These are phyloP conservation scores for Cyclotella sp. DNA, from an alignment of 108 stramenopile genomes.

Conservation along the genomic window DNA sequence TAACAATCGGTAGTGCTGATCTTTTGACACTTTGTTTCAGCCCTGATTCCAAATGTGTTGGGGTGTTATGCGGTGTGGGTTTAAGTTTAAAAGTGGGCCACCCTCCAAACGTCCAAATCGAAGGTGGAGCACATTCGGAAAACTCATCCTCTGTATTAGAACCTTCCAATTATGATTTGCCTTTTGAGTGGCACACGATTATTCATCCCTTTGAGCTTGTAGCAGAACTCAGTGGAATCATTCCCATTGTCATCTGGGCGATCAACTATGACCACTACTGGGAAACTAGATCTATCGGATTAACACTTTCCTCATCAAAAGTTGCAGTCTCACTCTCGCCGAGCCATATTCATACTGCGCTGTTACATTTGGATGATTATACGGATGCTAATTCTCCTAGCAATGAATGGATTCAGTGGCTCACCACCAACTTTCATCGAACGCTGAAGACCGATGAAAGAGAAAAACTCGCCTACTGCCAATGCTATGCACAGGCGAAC, in stretches of 20 bases:
- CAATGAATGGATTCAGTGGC: constrained; percentile 39
- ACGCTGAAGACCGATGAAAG: constrained; percentile 5
- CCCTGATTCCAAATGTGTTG: constrained; percentile 18
- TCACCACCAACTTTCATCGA: constrained; percentile 6
- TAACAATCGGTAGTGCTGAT: constrained; percentile 16
- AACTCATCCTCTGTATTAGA: background rate
- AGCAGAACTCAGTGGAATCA: constrained; percentile 22
- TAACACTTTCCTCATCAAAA: constrained; percentile 16
- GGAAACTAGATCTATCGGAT: constrained; percentile 14
- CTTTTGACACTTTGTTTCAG: constrained; percentile 18
- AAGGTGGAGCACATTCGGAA: background rate
- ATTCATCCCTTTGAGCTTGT: constrained; percentile 27
- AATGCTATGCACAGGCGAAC: constrained; percentile 18
- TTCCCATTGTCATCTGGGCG: constrained; percentile 31
- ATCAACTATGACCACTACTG: constrained; percentile 37
- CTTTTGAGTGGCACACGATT: constrained; percentile 28
- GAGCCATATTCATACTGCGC: constrained; percentile 24
- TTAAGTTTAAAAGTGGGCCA: constrained; percentile 24
- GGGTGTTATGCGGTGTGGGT: constrained; percentile 7
- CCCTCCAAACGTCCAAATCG: background rate
- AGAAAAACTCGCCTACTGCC: constrained; percentile 22
- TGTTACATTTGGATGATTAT: constrained; percentile 46
- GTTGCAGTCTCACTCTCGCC: constrained; percentile 31
- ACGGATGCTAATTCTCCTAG: constrained; percentile 30
- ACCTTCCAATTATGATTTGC: background rate